Evolutionary conservation across 2,329 filamentous ascomycete genomes (phyloP).

Genomic region (Fusarium sp.): DNA sequence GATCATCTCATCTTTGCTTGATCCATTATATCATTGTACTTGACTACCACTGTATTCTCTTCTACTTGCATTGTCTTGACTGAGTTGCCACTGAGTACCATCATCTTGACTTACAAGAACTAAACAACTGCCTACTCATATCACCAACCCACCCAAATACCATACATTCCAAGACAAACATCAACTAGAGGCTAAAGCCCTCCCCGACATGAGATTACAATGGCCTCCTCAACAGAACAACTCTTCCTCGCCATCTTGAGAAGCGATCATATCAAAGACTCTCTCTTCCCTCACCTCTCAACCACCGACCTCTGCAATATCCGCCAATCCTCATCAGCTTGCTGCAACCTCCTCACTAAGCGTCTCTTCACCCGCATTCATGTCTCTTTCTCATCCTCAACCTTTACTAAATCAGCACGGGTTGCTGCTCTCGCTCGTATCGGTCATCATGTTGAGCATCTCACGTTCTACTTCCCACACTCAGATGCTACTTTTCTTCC

Average conservation of each 20-base stretch:
- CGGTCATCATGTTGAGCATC: conserved; percentile 80
- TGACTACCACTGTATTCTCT: not conserved
- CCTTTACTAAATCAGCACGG: conserved; percentile 79
- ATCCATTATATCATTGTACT: not conserved
- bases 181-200: conserved; percentile 9
- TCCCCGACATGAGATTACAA: conserved; percentile 61
- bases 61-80: conserved; percentile 19
- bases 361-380: conserved; percentile 75
- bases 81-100: conserved; percentile 11
- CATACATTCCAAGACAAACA: not conserved
- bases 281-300: conserved; percentile 61
- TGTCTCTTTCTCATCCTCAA: conserved; percentile 77
- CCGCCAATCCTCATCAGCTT: conserved; percentile 75
- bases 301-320: conserved; percentile 67
- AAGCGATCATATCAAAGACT: conserved; percentile 61
- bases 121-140: conserved; percentile 4
- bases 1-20: conserved; percentile 12
- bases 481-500: conserved; percentile 82
- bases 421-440: conserved; percentile 81
- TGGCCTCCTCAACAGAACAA: conserved; percentile 60
- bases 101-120: conserved; percentile 12
- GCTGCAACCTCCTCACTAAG: conserved; percentile 75
- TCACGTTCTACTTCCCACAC: conserved; percentile 83
- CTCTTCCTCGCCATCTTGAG: conserved; percentile 67
- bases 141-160: too few species aligned